Evolutionary conservation across 2,329 filamentous ascomycete species (phyloP).

Genomic region (Stachybotrys echinatus): DNA sequence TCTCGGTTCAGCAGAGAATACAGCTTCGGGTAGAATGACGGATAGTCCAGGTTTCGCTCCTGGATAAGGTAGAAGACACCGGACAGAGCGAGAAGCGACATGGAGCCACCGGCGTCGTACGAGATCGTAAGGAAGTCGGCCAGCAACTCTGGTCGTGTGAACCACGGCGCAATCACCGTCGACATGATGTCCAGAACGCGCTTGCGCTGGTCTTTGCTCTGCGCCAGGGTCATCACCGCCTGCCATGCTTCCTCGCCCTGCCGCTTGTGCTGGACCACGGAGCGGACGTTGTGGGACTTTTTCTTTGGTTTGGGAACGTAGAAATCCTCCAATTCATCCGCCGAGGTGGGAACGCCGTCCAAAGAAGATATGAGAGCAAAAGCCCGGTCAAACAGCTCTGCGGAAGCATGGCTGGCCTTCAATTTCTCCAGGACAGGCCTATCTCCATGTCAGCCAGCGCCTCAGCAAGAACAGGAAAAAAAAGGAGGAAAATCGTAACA

Average conservation of each 20-base stretch:
- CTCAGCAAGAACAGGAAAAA: background rate
- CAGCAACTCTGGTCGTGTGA: conserved; percentile 78
- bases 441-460: background rate
- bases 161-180: conserved; percentile 80
- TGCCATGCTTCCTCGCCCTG: conserved; percentile 86
- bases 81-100: conserved; percentile 80
- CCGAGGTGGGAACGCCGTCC: conserved; percentile 63
- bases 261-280: conserved; percentile 66
- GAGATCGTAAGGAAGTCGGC: conserved; percentile 97
- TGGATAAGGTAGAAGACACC: conserved; percentile 94
- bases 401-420: conserved; percentile 8
- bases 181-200: conserved; percentile 70
- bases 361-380: conserved; percentile 61
- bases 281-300: conserved; percentile 61
- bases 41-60: conserved; percentile 92
- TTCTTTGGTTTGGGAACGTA: conserved; percentile 61
- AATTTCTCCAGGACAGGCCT: conserved; percentile 21
- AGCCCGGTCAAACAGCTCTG: conserved; percentile 45
- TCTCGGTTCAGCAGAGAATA: conserved; percentile 86
- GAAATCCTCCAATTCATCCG: conserved; percentile 63
- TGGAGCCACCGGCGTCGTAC: conserved; percentile 81
- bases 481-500: conserved; percentile 27
- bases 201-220: conserved; percentile 73
- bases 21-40: conserved; percentile 86
- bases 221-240: conserved; percentile 61